phyloP scores from a whole-genome alignment of 2,329 filamentous ascomycete genomes.

The Sclerotinia borealis region DNA sequence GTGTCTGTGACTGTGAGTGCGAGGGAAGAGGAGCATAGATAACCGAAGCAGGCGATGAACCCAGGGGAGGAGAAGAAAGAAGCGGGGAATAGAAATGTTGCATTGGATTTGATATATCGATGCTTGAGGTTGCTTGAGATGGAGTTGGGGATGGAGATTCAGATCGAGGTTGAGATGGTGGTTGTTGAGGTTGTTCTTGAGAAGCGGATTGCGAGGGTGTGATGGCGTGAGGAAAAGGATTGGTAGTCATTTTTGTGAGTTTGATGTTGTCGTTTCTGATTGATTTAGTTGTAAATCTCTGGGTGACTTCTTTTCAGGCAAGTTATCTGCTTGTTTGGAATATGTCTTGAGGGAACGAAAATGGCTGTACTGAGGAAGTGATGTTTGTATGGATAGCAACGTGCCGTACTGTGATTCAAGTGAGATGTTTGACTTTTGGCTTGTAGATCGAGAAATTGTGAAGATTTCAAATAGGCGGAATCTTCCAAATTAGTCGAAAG shows the following conservation, averaged over 20 bases:
- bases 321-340: background rate
- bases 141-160: background rate
- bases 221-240: background rate
- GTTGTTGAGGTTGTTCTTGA: background rate
- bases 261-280: background rate
- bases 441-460: background rate
- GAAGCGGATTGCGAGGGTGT: background rate
- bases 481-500: background rate
- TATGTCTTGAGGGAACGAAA: background rate
- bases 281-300: background rate
- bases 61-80: background rate
- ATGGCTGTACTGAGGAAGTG: background rate
- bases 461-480: background rate
- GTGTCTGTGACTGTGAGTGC: background rate
- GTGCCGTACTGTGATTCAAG: background rate
- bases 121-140: background rate
- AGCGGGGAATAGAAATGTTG: background rate
- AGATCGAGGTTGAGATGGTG: background rate
- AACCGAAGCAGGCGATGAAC: background rate
- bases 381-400: background rate
- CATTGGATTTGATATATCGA: background rate
- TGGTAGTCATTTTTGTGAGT: background rate
- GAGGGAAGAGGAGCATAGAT: background rate
- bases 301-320: background rate
- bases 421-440: background rate